Evolutionary conservation across 768 basidiomycete species (phyloP).

Genomic region (Cyclocybe aegerita): DNA sequence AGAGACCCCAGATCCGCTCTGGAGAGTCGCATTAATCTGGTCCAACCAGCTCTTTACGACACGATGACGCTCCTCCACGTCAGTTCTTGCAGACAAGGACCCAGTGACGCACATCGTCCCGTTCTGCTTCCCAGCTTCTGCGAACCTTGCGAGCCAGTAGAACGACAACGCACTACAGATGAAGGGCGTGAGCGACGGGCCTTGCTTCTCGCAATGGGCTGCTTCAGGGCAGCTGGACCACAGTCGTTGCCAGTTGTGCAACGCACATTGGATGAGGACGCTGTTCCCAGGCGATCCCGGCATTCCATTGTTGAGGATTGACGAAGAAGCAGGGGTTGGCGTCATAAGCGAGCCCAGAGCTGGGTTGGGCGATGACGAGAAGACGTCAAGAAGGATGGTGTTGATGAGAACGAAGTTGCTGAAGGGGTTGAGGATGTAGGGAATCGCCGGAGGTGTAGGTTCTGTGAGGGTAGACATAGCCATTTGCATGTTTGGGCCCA

Average conservation of each 20-base stretch:
- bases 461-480: slow-evolving; percentile 35
- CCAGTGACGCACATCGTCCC: slow-evolving; percentile 26
- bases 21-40: slow-evolving; percentile 45
- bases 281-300: slow-evolving; percentile 10
- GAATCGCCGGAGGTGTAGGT: slow-evolving; percentile 24
- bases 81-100: slow-evolving; percentile 11
- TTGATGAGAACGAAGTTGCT: slow-evolving; percentile 46
- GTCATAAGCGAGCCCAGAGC: slow-evolving; percentile 9
- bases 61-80: slow-evolving; percentile 41
- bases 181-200: slow-evolving; percentile 33
- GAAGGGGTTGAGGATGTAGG: slow-evolving; percentile 37
- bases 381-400: slow-evolving; percentile 43
- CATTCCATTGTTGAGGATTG: neutral
- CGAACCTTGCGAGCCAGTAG: slow-evolving; percentile 63
- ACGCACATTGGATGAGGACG: slow-evolving; percentile 43
- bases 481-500: slow-evolving; percentile 37
- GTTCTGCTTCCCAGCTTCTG: slow-evolving; percentile 52
- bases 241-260: slow-evolving; percentile 61
- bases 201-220: slow-evolving; percentile 22
- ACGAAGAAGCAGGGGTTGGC: neutral
- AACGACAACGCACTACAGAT: slow-evolving; percentile 50
- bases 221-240: slow-evolving; percentile 45
- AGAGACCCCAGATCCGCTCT: slow-evolving; percentile 40
- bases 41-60: slow-evolving; percentile 51
- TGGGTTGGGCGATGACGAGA: slow-evolving; percentile 14